Base-by-base conservation (phyloP, 2,329 filamentous ascomycete genomes). In the Aspergillus brunneoviolaceus region DNA sequence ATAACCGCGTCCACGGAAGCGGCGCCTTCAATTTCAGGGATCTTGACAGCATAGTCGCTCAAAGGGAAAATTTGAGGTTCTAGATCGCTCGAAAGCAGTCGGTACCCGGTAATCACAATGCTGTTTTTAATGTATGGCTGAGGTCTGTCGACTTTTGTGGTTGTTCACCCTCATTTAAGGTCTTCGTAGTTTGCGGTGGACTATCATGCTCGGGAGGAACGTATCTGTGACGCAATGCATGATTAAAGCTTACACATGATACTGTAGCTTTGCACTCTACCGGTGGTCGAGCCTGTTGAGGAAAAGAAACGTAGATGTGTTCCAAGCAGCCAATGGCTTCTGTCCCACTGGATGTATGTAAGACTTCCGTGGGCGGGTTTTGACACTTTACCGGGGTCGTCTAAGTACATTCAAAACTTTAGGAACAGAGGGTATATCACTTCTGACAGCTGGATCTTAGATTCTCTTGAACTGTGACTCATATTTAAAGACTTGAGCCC, bases 31-130 rank as follows among this genome's bases (percentile, higher is more conserved):
- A 29, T 54, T 53, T 60, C 31, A 58, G 51, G 50, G 61, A 42
- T 55, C 55, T 58, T 29, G 58, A 57, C 35, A 67, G 53, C 60
- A 65, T 67, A 29, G 27, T 55, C 33, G 16, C 19, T 33, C 7
- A 45, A 45, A 16, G 6, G 6, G n/a, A 19, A 0, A 19, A 7
- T 19, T n/a, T 4, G 16, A 6, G 3, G 39, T 0, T 45, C 39
- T 19, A 45, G 39, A 45, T 45, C 39, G 6, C 7, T 45, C 39
- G 12, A 45, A 16, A 19, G 2, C 39, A 45, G 39, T 45, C 16
- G 4, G 16, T 19, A 19, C 3, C 16, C 6, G 3, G 39, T n/a
- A 45, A 2, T 9, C 16, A 16, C 14, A 7, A 6, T 19, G 16
- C 5, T 45, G 16, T 6, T 0, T 6, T 9, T 19, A 9, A 16